These are phyloP conservation scores for Vaucheria bursata DNA, from an alignment of 352 stramenopile species.

Conservation along the genomic window DNA sequence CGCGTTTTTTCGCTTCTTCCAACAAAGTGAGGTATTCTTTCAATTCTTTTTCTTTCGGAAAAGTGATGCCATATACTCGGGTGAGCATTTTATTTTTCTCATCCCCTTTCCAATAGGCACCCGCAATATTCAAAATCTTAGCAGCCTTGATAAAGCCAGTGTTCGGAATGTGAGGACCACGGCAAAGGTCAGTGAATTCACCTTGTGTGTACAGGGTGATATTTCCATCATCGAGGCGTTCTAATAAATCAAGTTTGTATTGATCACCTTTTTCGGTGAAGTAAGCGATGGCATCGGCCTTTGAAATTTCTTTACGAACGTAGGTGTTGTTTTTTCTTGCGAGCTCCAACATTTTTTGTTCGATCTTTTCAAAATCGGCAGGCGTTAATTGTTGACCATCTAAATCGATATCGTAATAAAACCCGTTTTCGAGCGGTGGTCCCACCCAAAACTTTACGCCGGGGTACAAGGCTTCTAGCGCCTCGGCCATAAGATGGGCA, in stretches of 20 bases:
- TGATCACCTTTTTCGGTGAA: conserved; percentile 65
- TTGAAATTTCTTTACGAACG: conserved; percentile 91
- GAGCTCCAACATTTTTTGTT: conserved; percentile 69
- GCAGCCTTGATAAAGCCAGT: too few relatives aligned
- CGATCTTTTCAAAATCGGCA: conserved; percentile 54
- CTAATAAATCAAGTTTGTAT: conserved; percentile 50
- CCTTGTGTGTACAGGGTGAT: conserved; percentile 50
- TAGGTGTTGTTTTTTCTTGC: conserved; percentile 93
- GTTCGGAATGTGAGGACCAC: conserved; percentile 87
- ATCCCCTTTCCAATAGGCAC: conserved; percentile 84
- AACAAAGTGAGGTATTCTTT: conserved; percentile 72
- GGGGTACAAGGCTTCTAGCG: conserved; percentile 84
- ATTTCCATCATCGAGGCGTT: conserved; percentile 65
- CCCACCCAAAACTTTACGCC: conserved; percentile 91
- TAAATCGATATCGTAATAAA: conserved; percentile 91
- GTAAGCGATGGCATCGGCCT: conserved; percentile 90
- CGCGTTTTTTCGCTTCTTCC: conserved; percentile 84
- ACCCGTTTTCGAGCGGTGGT: conserved; percentile 85
- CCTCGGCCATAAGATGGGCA: conserved; percentile 89
- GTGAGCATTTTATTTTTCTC: conserved; percentile 90
- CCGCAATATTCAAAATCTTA: conserved; percentile 75
- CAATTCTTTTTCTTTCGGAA: conserved; percentile 93
- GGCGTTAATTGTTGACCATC: not conserved
- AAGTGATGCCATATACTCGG: conserved; percentile 92
- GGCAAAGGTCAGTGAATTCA: conserved; percentile 90